Evolutionary conservation across 177 flowering plant species (phyloP), one percentile per base, ranked within the genome.

Genomic region (Telopea speciosissima): DNA sequence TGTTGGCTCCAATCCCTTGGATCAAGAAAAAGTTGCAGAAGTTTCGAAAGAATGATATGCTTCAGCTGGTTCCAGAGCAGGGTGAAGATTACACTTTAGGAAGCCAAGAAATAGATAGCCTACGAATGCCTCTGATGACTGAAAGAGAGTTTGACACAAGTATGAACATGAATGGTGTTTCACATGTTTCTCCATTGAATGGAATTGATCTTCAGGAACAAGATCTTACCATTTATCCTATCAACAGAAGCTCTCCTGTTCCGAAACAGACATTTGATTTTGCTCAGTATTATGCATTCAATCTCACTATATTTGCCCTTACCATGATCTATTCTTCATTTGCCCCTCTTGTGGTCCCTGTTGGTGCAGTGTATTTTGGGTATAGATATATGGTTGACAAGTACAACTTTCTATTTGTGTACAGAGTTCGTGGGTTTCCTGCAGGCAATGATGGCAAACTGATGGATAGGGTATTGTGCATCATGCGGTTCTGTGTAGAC

Each of bases 231-330:
- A 90, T 70, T 22, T 93, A 93, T 81, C 99, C 97, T 3, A 79
- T 88, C 79, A 90, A 81, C 77, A 83, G 91, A 83, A 85, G 90
- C 73, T 87, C 92, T 36, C 96, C 92, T 12, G 84, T 87, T 19
- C 98, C 98, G 0, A 91, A 91, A 77, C 97, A 93, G 81, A 87
- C 82, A 31, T 96, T 96, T 74, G 99, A 96, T 81, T 96, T 96
- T 81, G 99, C 99, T 1, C 98, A 93, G 74, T 96, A 96, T 70
- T 89, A 96, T 80, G 99, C 98, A 14, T 96, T 96, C 70, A 93
- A 93, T 78, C 83, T 96, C 79, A 96, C 98, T 17, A 90, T 96
- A 75, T 96, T 96, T 75, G 97, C 99, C 64, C 78, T 96, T 66
- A 93, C 99, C 58, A 74, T 93, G 85, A 91, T 91, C 74, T 93